Percentiles rank a stretch among this genome's conserved stretches.
Conservation (phyloP, 768 basidiomycete species). For the Myochromella boudieri region DNA sequence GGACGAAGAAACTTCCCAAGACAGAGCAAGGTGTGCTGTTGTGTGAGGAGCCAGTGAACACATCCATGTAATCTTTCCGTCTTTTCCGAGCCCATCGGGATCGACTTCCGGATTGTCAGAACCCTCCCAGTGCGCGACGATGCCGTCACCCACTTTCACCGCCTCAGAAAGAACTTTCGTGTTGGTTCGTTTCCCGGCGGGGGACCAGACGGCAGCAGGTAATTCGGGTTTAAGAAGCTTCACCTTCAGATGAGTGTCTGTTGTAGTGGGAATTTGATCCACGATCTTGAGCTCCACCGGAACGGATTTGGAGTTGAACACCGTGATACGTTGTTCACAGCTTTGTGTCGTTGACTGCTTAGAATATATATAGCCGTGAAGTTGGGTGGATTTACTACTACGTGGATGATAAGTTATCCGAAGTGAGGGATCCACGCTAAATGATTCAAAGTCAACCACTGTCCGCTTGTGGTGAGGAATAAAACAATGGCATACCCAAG, state of each 20-base stretch:
- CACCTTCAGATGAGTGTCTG: constrained; percentile 30
- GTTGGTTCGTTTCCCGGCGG: too few relatives aligned
- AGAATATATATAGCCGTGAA: constrained; percentile 32
- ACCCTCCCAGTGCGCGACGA: constrained; percentile 32
- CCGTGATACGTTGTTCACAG: constrained; percentile 35
- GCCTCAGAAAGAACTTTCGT: constrained; percentile 4
- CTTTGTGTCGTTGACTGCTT: constrained; percentile 28
- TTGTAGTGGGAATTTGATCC: constrained; percentile 36
- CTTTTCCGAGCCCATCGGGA: constrained; percentile 25
- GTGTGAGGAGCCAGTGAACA: constrained; percentile 27
- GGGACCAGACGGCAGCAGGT: neutral
- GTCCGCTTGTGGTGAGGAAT: neutral
- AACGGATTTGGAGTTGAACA: constrained; percentile 33
- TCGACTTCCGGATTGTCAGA: constrained; percentile 17
- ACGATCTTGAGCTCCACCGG: constrained; percentile 28
- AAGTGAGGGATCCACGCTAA: constrained; percentile 31
- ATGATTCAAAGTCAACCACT: neutral
- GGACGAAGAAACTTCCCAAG: too few relatives aligned
- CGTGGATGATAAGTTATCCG: constrained; percentile 38
- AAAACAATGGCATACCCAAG: constrained; percentile 36
- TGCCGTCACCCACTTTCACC: constrained; percentile 22
- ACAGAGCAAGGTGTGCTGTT: neutral
- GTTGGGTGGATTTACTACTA: constrained; percentile 30
- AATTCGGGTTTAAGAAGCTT: constrained; percentile 29
- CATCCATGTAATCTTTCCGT: constrained; percentile 34